Conservation (phyloP, 2,329 filamentous ascomycete genomes). For the Triangularia verruculosa region DNA sequence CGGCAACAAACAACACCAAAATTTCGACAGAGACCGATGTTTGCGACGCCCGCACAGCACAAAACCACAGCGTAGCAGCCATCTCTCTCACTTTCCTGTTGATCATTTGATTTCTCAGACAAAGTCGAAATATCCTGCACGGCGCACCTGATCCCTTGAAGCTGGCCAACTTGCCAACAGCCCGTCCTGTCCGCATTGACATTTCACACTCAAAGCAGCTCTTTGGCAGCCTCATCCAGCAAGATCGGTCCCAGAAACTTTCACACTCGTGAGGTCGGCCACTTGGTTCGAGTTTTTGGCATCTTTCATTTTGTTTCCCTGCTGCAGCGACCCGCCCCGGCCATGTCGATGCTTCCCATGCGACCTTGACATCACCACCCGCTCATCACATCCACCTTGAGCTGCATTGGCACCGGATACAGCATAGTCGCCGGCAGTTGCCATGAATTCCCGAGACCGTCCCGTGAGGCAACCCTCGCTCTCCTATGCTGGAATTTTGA, state of each 20-base stretch:
- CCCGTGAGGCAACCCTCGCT: neutral
- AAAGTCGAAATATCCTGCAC: neutral
- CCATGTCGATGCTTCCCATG: conserved; percentile 4
- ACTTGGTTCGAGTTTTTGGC: neutral
- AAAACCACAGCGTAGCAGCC: neutral
- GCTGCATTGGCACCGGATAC: neutral
- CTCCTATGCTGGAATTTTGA: conserved; percentile 15
- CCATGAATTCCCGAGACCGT: conserved; percentile 9
- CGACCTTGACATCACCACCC: conserved; percentile 7
- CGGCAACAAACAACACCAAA: conserved; percentile 8
- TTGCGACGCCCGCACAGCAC: neutral
- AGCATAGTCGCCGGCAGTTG: neutral
- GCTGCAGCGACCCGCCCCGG: neutral
- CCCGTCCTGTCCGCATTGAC: neutral
- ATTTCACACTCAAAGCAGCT: neutral
- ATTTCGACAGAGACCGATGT: neutral
- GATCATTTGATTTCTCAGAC: neutral
- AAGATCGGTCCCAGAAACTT: neutral
- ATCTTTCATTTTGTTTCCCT: neutral
- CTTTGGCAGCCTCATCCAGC: neutral
- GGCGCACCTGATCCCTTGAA: neutral
- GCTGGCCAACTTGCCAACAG: neutral
- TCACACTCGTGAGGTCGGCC: neutral
- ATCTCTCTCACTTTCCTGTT: neutral
- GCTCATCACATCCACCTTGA: conserved; percentile 1